phyloP scores from a whole-genome alignment of 2,329 filamentous ascomycete species.

The Colletotrichum chlorophyti region DNA sequence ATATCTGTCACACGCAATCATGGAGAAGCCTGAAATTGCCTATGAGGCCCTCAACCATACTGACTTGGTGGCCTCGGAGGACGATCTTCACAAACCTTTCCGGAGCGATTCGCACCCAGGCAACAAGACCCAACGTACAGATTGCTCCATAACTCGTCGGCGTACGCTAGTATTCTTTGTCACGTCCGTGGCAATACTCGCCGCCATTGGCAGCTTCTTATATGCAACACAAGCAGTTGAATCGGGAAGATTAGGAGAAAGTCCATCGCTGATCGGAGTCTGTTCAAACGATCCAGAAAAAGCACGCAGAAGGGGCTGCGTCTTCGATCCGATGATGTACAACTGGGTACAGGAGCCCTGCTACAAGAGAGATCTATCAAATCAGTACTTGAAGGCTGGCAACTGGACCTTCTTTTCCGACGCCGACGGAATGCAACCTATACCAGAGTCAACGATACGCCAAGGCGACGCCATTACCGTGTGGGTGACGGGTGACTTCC shows the following conservation, averaged over 20 bases:
- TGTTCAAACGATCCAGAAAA: background rate
- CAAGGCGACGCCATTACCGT: background rate
- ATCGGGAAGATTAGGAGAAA: background rate
- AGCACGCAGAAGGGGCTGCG: background rate
- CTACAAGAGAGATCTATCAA: background rate
- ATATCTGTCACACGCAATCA: background rate
- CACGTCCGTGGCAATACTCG: background rate
- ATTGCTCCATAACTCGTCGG: background rate
- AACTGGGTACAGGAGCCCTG: background rate
- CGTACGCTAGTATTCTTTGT: background rate
- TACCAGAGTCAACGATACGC: background rate
- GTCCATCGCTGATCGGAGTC: background rate
- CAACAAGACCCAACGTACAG: background rate
- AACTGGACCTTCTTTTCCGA: background rate
- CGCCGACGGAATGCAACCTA: background rate
- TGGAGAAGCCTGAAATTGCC: background rate
- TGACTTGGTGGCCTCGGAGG: background rate
- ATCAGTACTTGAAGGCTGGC: background rate
- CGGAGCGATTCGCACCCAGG: background rate
- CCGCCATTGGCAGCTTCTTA: background rate
- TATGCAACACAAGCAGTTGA: background rate
- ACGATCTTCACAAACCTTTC: background rate
- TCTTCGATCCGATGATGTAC: background rate
- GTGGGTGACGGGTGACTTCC: background rate
- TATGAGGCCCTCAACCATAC: background rate